phyloP scores from a whole-genome alignment of 345 rosid genomes.

The Arabidopsis thaliana region DNA sequence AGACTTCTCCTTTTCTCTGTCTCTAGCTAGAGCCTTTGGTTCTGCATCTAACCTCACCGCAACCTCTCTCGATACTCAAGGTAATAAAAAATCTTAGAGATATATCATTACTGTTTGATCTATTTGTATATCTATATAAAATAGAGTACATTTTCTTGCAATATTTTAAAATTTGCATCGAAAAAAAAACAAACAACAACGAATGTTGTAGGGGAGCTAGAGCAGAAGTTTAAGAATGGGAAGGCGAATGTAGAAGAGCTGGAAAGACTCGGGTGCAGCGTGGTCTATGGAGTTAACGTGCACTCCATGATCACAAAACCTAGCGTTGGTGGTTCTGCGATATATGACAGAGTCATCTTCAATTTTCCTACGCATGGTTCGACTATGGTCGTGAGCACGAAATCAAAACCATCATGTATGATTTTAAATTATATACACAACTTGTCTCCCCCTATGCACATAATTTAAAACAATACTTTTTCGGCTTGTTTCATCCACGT shows the following conservation, averaged over 20 bases:
- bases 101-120: not conserved
- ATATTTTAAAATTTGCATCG: not conserved
- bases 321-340: not conserved
- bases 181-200: not conserved
- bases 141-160: not conserved
- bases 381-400: constrained; percentile 30
- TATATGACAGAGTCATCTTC: constrained; percentile 48
- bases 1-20: constrained; percentile 58
- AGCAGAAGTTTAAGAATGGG: constrained; percentile 25
- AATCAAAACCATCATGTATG: constrained; percentile 26
- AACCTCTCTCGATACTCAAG: constrained; percentile 51
- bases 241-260: constrained; percentile 36
- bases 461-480: too few relatives aligned
- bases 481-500: too few relatives aligned
- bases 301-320: constrained; percentile 38
- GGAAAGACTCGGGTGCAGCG: constrained; percentile 40
- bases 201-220: constrained; percentile 31
- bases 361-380: constrained; percentile 54
- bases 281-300: constrained; percentile 45
- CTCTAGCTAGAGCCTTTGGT: constrained; percentile 58
- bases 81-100: not conserved
- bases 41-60: constrained; percentile 56
- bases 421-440: not conserved
- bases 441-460: too few relatives aligned
- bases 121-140: too few relatives aligned